phyloP scores from a whole-genome alignment of 2,329 filamentous ascomycete genomes.

The Calonectria leucothoes region DNA sequence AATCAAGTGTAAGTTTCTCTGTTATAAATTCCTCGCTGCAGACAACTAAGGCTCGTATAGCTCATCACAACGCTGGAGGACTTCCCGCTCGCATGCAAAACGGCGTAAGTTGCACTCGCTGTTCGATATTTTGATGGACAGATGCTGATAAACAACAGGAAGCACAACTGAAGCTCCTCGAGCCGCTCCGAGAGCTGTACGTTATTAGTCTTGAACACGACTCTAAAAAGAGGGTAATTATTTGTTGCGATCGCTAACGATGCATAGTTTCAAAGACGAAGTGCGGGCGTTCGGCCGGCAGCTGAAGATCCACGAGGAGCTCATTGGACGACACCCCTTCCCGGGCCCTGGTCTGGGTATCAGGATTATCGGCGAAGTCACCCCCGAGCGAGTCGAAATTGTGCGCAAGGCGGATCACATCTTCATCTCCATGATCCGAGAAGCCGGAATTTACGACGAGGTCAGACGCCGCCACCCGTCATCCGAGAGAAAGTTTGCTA shows the following conservation, averaged over 20 bases:
- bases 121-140: background rate
- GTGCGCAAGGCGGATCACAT: constrained; percentile 82
- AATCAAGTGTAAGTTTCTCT: constrained; percentile 54
- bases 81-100: background rate
- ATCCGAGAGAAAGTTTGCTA: too few species aligned
- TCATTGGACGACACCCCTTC: background rate
- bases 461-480: too few species aligned
- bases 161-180: too few species aligned
- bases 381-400: constrained; percentile 81
- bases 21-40: background rate
- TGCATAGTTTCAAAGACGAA: background rate
- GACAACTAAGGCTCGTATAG: background rate
- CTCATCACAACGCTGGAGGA: constrained; percentile 32
- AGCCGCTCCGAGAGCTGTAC: background rate
- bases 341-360: background rate
- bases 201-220: background rate
- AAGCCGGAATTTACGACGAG: constrained; percentile 78
- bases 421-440: constrained; percentile 80
- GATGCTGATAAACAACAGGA: too few species aligned
- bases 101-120: background rate
- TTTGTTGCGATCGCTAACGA: too few species aligned
- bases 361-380: constrained; percentile 74
- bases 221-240: too few species aligned
- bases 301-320: background rate
- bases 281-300: background rate